These are phyloP conservation scores for Trametes polyzona DNA, from an alignment of 1,284 basidiomycete genomes.

Conservation along the genomic window DNA sequence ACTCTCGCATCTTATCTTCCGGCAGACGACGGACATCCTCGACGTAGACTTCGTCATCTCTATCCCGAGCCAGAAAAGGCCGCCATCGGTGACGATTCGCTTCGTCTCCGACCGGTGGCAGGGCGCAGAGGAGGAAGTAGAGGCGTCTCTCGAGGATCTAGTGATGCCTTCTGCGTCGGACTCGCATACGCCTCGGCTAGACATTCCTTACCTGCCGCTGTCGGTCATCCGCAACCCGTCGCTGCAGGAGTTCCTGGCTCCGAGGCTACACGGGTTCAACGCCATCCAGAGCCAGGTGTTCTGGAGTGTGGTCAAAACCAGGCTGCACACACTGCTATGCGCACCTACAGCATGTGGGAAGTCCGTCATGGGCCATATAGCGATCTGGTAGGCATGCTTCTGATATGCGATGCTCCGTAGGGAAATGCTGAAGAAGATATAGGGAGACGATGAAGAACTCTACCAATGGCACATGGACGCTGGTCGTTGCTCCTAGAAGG, in stretches of 20 bases:
- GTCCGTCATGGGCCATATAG: conserved; percentile 71
- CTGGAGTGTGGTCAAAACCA: conserved; percentile 81
- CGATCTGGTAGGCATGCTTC: conserved; percentile 62
- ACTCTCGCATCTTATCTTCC: conserved; percentile 73
- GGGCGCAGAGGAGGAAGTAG: conserved; percentile 81
- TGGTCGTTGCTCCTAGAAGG: conserved; percentile 60
- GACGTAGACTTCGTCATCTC: conserved; percentile 85
- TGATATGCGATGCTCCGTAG: too few relatives aligned
- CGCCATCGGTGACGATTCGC: conserved; percentile 70
- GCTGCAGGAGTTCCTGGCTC: conserved; percentile 51
- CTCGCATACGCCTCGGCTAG: conserved; percentile 71
- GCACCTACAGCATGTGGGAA: conserved; percentile 87
- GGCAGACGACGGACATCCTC: conserved; percentile 61
- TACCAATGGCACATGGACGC: conserved; percentile 48
- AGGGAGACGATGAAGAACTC: conserved; percentile 55
- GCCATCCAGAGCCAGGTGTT: conserved; percentile 90
- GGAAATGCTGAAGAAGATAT: too few relatives aligned
- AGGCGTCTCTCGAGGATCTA: conserved; percentile 69
- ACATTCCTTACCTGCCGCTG: conserved; percentile 81
- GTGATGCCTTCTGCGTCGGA: conserved; percentile 76
- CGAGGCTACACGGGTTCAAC: conserved; percentile 68
- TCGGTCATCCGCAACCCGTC: conserved; percentile 53
- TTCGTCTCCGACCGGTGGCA: conserved; percentile 95
- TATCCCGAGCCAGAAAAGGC: conserved; percentile 59
- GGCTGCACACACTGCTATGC: conserved; percentile 77